Percentiles rank a stretch among this genome's conserved stretches.
phyloP scores from a whole-genome alignment of 1,284 basidiomycete species.

The Sporisorium scitamineum region DNA sequence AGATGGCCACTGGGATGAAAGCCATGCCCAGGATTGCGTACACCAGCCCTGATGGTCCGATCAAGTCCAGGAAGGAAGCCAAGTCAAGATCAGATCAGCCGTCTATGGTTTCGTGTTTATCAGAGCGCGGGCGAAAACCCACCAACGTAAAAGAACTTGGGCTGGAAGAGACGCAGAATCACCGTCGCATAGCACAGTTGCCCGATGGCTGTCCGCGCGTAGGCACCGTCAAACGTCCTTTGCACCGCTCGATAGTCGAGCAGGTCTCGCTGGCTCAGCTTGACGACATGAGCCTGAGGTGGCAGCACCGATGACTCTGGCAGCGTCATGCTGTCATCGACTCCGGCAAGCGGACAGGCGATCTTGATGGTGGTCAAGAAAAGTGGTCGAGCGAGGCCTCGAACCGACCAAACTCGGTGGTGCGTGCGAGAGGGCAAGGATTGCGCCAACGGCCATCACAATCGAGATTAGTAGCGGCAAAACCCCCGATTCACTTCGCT shows the following conservation, averaged over 20 bases:
- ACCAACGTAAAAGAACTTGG: conserved; percentile 50
- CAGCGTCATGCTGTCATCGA: conserved; percentile 6
- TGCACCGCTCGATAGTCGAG: conserved; percentile 80
- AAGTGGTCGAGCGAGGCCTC: neutral
- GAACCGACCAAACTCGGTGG: conserved; percentile 1
- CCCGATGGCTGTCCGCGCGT: conserved; percentile 79
- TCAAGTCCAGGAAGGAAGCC: neutral
- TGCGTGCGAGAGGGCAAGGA: conserved; percentile 18
- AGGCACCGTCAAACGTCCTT: conserved; percentile 84
- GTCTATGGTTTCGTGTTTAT: too few species aligned
- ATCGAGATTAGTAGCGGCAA: neutral
- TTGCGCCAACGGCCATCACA: conserved; percentile 1
- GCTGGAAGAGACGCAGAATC: conserved; percentile 78
- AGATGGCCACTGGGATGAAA: conserved; percentile 72
- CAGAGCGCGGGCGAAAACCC: neutral
- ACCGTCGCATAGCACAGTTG: conserved; percentile 81
- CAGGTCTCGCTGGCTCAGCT: conserved; percentile 46
- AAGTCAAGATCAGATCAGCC: neutral
- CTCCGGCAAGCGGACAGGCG: neutral
- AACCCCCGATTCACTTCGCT: neutral
- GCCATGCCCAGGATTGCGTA: conserved; percentile 15
- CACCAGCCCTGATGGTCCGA: conserved; percentile 10
- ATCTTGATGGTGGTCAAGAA: neutral
- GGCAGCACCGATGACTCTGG: conserved; percentile 11
- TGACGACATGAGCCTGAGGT: conserved; percentile 22